These are phyloP conservation scores for Fomitopsis palustris DNA, from an alignment of 1,284 basidiomycete species.

Conservation along the genomic window DNA sequence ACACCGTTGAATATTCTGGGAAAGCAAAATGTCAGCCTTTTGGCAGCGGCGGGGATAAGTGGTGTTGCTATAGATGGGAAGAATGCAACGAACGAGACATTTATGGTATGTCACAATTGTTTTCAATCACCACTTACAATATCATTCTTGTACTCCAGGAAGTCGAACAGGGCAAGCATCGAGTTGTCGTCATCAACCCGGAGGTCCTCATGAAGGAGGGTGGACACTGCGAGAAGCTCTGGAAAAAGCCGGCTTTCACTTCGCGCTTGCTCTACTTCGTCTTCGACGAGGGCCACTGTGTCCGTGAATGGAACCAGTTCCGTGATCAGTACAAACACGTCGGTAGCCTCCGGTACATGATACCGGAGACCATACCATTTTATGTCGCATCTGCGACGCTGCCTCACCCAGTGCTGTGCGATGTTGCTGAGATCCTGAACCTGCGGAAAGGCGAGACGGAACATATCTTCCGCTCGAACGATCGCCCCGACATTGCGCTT, in stretches of 20 bases:
- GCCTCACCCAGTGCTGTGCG: slow-evolving; percentile 20
- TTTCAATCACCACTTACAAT: no score
- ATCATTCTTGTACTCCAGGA: no score
- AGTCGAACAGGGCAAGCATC: slow-evolving; percentile 26
- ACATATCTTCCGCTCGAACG: slow-evolving; percentile 17
- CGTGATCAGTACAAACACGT: slow-evolving; percentile 28
- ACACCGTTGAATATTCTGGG: background rate
- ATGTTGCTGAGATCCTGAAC: slow-evolving; percentile 11
- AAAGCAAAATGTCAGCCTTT: background rate
- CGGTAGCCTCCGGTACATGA: slow-evolving; percentile 22
- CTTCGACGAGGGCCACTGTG: slow-evolving; percentile 37
- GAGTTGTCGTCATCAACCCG: slow-evolving; percentile 31
- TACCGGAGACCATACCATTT: slow-evolving; percentile 28
- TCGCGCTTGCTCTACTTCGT: slow-evolving; percentile 24
- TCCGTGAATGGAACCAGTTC: slow-evolving; percentile 34
- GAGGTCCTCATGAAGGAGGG: slow-evolving; percentile 26
- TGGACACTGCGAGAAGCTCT: slow-evolving; percentile 23
- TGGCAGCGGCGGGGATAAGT: background rate
- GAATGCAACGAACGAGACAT: background rate
- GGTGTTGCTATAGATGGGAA: background rate
- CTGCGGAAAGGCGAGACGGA: slow-evolving; percentile 1
- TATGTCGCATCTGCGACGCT: slow-evolving; percentile 36
- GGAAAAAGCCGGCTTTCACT: slow-evolving; percentile 23
- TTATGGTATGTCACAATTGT: background rate
- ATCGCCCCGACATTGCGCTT: slow-evolving; percentile 29